These are phyloP conservation scores for Aspergillus mulundensis DNA, from an alignment of 495 filamentous ascomycete species.

Conservation along the genomic window DNA sequence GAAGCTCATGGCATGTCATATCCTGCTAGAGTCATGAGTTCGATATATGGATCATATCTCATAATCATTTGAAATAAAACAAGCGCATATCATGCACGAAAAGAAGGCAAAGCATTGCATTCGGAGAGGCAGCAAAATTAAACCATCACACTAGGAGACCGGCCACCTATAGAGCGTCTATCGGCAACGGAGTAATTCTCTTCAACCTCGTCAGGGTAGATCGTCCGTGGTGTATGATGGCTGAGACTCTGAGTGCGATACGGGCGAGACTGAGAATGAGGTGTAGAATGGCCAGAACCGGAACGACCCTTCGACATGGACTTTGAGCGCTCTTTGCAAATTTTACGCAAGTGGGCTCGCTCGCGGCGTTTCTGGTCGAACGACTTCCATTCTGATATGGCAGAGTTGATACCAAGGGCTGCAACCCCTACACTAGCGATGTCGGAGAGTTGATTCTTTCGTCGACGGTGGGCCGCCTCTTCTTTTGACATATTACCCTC, in stretches of 20 bases:
- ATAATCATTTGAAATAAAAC: neutral
- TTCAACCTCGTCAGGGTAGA: constrained; percentile 24
- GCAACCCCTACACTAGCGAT: constrained; percentile 77
- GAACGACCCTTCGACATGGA: neutral
- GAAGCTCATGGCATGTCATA: neutral
- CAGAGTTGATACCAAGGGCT: constrained; percentile 80
- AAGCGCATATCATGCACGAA: neutral
- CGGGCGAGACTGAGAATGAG: neutral
- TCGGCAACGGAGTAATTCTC: constrained; percentile 12
- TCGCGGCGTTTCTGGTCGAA: constrained; percentile 58
- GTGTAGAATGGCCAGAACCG: neutral
- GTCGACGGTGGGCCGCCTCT: constrained; percentile 69
- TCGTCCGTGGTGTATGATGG: neutral
- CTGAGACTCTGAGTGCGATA: constrained; percentile 10
- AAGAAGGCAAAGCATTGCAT: neutral
- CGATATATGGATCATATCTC: neutral
- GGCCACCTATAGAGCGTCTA: constrained; percentile 8
- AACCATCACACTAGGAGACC: constrained; percentile 5
- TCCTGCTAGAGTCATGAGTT: neutral
- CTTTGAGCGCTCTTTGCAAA: constrained; percentile 25
- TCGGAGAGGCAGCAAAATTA: neutral
- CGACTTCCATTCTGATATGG: constrained; percentile 69
- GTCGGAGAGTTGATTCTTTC: constrained; percentile 71
- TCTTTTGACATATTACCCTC: constrained; percentile 71
- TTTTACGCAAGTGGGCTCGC: constrained; percentile 47